Evolutionary conservation across 441 rosid genomes (phyloP).

Genomic region (Iberis amara): DNA sequence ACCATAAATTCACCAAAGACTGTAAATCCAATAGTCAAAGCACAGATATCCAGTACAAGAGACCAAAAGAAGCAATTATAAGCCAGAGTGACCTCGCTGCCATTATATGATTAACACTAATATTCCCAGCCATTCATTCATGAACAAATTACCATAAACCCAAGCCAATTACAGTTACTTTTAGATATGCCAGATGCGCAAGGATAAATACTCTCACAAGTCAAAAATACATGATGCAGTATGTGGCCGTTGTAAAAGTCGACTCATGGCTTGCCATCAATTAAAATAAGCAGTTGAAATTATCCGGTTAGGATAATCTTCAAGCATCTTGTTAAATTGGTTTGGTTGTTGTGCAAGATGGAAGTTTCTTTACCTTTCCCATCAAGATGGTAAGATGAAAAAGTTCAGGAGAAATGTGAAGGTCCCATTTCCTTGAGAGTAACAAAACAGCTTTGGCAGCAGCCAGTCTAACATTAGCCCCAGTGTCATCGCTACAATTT

Average conservation of each 20-base stretch:
- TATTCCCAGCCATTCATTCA: conserved; percentile 9
- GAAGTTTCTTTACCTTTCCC: conserved; percentile 53
- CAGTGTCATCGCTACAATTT: conserved; percentile 49
- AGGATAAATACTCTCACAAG: conserved; percentile 19
- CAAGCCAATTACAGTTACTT: conserved; percentile 15
- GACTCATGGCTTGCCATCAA: conserved; percentile 18
- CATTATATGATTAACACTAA: conserved; percentile 13
- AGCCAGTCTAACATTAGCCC: conserved; percentile 57
- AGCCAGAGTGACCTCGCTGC: conserved; percentile 8
- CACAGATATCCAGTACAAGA: conserved; percentile 16
- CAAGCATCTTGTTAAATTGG: conserved; percentile 7
- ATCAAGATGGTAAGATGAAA: conserved; percentile 56
- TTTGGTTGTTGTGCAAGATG: conserved; percentile 10
- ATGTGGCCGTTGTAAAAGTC: conserved; percentile 7
- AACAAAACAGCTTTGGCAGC: conserved; percentile 84
- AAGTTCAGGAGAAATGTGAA: conserved; percentile 66
- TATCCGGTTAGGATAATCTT: conserved; percentile 3
- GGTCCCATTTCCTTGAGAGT: conserved; percentile 91
- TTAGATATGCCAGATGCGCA: conserved; percentile 13
- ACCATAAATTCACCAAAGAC: conserved; percentile 8
- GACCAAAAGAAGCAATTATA: conserved; percentile 17
- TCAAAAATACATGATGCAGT: conserved; percentile 17
- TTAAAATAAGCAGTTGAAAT: conserved; percentile 11
- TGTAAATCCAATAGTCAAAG: conserved; percentile 3
- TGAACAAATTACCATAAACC: conserved; percentile 15